Conservation (phyloP, 805 yeast genomes). For the Ogataea pignaliae region DNA sequence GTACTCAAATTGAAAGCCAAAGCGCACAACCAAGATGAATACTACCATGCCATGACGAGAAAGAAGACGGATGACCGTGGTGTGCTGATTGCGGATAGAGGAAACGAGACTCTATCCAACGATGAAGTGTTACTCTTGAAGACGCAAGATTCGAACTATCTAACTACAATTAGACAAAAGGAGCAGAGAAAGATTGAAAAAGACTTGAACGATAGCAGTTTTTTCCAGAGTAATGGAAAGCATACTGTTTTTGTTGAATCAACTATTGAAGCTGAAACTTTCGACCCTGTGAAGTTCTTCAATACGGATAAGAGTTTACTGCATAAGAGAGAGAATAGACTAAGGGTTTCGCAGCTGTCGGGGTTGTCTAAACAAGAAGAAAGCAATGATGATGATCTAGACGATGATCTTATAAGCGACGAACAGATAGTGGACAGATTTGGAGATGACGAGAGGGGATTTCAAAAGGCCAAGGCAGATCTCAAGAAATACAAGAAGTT, state of each 20-base stretch:
- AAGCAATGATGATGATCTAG: conserved; percentile 27
- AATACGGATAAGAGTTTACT: conserved; percentile 65
- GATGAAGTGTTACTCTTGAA: conserved; percentile 82
- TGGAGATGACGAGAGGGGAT: conserved; percentile 22
- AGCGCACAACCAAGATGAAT: conserved; percentile 88
- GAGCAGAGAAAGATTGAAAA: conserved; percentile 64
- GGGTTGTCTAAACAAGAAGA: conserved; percentile 30
- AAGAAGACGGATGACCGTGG: conserved; percentile 68
- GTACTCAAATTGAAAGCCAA: conserved; percentile 68
- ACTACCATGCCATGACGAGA: conserved; percentile 87
- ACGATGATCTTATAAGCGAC: conserved; percentile 19
- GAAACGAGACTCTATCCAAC: conserved; percentile 51
- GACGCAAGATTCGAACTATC: conserved; percentile 86
- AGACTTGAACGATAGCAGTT: conserved; percentile 43
- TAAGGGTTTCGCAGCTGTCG: conserved; percentile 56
- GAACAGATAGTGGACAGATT: conserved; percentile 17
- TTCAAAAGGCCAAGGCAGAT: conserved; percentile 25
- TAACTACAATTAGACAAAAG: conserved; percentile 68
- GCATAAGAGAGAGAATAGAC: conserved; percentile 64
- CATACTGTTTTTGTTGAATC: conserved; percentile 85
- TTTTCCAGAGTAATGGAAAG: conserved; percentile 53
- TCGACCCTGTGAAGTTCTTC: conserved; percentile 63
- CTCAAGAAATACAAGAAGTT: conserved; percentile 58
- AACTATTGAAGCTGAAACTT: conserved; percentile 47
- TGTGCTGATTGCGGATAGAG: conserved; percentile 60